Evolutionary conservation across 1,284 basidiomycete species (phyloP).

Genomic region (Heterobasidion occidentale): DNA sequence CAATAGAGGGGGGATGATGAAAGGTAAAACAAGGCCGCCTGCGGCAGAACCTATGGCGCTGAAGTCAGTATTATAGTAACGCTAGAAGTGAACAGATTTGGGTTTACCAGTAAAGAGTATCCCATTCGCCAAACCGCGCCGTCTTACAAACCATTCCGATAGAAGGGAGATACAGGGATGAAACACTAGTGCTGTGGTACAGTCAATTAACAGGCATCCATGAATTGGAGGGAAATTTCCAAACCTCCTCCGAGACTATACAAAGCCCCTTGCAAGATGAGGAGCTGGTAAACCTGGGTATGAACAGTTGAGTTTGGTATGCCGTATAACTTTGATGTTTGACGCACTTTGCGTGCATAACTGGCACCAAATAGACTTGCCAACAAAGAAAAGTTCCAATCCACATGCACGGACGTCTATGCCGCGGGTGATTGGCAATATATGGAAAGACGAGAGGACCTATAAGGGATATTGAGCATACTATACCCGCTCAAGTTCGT

Average conservation of each 20-base stretch:
- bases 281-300: conserved; percentile 22
- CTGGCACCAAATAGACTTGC: conserved; percentile 26
- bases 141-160: conserved; percentile 34
- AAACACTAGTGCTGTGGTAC: conserved; percentile 25
- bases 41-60: conserved; percentile 20
- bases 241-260: conserved; percentile 30
- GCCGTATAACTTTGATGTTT: background rate
- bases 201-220: background rate
- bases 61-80: background rate
- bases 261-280: conserved; percentile 29
- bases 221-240: conserved; percentile 1
- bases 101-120: conserved; percentile 27
- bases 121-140: conserved; percentile 32
- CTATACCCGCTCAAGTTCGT: too few species aligned
- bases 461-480: background rate
- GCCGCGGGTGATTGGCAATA: conserved; percentile 22
- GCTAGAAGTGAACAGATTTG: background rate
- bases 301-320: background rate
- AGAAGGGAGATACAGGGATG: conserved; percentile 27
- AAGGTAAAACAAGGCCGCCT: conserved; percentile 29
- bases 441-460: conserved; percentile 20
- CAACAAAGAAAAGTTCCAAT: conserved; percentile 21
- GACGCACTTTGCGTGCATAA: conserved; percentile 22
- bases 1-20: conserved; percentile 23
- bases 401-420: conserved; percentile 22